Conservation (phyloP, 2,329 filamentous ascomycete genomes). For the Fusarium acutatum region DNA sequence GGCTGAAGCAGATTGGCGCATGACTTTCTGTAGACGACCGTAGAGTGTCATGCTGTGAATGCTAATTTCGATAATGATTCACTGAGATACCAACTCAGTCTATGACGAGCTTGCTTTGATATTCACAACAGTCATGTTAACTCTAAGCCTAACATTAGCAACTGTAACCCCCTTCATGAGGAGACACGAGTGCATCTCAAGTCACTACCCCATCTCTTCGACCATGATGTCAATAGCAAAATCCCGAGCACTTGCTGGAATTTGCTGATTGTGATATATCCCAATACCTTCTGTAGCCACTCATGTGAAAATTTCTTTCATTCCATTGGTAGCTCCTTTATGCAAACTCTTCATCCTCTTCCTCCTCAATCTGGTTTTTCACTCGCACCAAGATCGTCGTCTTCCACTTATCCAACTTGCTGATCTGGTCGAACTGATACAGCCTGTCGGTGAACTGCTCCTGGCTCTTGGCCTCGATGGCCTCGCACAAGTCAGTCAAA, state of each 20-base stretch:
- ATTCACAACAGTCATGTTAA: slow-evolving; percentile 10
- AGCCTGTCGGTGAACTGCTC: slow-evolving; percentile 86
- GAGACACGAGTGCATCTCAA: slow-evolving; percentile 1
- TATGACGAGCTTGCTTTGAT: background rate
- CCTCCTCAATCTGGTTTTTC: slow-evolving; percentile 80
- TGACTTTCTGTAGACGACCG: too few relatives aligned
- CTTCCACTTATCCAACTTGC: slow-evolving; percentile 97
- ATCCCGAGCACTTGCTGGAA: background rate
- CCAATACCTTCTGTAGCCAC: background rate
- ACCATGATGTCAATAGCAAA: slow-evolving; percentile 8
- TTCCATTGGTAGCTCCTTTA: slow-evolving; percentile 26
- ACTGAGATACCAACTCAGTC: background rate
- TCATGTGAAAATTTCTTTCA: background rate
- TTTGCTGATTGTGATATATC: slow-evolving; percentile 31
- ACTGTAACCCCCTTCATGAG: background rate
- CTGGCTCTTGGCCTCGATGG: slow-evolving; percentile 80
- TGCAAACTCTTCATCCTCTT: slow-evolving; percentile 55
- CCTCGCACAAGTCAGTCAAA: slow-evolving; percentile 77
- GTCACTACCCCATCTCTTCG: slow-evolving; percentile 11
- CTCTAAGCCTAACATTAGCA: slow-evolving; percentile 15
- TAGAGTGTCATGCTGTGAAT: background rate
- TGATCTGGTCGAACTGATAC: slow-evolving; percentile 90
- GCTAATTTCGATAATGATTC: background rate
- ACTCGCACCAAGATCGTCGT: slow-evolving; percentile 82
- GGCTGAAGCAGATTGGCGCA: background rate